Percentiles rank a stretch among this genome's conserved stretches.
Conservation (phyloP, 805 yeast species). For the Candida gorgasii region DNA sequence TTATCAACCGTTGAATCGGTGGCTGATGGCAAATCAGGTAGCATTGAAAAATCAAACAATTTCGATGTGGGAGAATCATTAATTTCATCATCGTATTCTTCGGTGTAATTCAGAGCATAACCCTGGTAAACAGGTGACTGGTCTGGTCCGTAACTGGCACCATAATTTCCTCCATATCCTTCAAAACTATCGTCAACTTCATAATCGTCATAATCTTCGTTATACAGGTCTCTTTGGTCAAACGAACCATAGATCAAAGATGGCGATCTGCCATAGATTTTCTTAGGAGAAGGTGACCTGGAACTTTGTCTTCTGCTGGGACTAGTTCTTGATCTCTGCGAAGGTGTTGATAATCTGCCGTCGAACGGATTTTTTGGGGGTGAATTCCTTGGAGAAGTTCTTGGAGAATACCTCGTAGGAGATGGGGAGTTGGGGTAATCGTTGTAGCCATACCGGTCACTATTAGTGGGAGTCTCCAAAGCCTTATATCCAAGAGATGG, state of each 20-base stretch:
- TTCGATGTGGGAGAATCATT: slow-evolving; percentile 15
- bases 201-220: slow-evolving; percentile 8
- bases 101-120: slow-evolving; percentile 1
- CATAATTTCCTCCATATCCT: not conserved
- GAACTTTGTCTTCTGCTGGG: slow-evolving; percentile 6
- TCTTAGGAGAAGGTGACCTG: slow-evolving; percentile 31
- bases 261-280: slow-evolving; percentile 24
- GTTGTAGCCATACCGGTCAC: not conserved
- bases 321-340: slow-evolving; percentile 3
- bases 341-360: slow-evolving; percentile 2
- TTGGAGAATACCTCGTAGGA: not conserved
- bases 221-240: not conserved
- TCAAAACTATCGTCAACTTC: slow-evolving; percentile 5
- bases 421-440: not conserved
- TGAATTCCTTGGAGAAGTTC: slow-evolving; percentile 6
- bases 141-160: slow-evolving; percentile 2
- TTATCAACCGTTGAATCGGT: slow-evolving; percentile 8
- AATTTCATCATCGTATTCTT: slow-evolving; percentile 7
- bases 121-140: not conserved
- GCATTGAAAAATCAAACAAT: slow-evolving; percentile 21
- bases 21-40: slow-evolving; percentile 32
- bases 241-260: slow-evolving; percentile 16
- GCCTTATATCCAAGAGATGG: slow-evolving; percentile 10
- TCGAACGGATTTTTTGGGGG: slow-evolving; percentile 12
- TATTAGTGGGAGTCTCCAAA: no score